Percentiles rank a stretch among this genome's conserved stretches.
These are phyloP conservation scores for Bifiguratus adelaidae DNA, from an alignment of 192 early-diverging fungal species.

Conservation along the genomic window DNA sequence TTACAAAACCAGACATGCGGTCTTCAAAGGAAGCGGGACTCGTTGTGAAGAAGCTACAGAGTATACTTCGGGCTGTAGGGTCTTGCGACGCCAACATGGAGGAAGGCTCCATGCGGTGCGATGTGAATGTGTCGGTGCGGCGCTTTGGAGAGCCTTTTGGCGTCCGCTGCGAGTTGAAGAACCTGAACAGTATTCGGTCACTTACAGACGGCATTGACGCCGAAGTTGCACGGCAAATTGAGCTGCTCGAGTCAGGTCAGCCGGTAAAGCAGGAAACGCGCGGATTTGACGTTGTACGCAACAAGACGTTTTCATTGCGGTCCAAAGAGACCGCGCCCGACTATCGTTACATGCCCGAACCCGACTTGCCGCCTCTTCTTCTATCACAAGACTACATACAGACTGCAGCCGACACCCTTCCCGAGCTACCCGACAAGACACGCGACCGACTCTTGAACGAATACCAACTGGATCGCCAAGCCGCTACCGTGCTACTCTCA, in stretches of 20 bases:
- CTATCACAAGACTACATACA: slow-evolving; percentile 35
- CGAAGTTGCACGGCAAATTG: slow-evolving; percentile 73
- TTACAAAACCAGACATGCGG: slow-evolving; percentile 76
- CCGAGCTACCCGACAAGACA: slow-evolving; percentile 64
- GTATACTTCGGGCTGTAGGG: slow-evolving; percentile 54
- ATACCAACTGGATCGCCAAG: slow-evolving; percentile 46
- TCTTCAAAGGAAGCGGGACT: slow-evolving; percentile 63
- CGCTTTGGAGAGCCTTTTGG: slow-evolving; percentile 38
- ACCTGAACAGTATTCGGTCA: slow-evolving; percentile 64
- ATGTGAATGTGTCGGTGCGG: slow-evolving; percentile 88
- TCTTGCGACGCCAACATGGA: slow-evolving; percentile 78
- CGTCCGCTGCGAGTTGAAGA: slow-evolving; percentile 68
- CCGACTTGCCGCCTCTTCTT: slow-evolving; percentile 50
- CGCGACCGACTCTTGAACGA: slow-evolving; percentile 41
- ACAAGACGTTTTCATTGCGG: slow-evolving; percentile 55
- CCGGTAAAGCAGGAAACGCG: slow-evolving; percentile 65
- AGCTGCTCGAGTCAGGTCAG: slow-evolving; percentile 36
- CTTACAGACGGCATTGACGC: slow-evolving; percentile 65
- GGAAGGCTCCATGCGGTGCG: slow-evolving; percentile 78
- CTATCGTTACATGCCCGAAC: slow-evolving; percentile 87
- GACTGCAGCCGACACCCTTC: slow-evolving; percentile 27
- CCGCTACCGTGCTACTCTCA: slow-evolving; percentile 53
- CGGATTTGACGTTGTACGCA: slow-evolving; percentile 55
- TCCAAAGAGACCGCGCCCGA: slow-evolving; percentile 81
- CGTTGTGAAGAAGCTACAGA: slow-evolving; percentile 70